These are phyloP conservation scores for Globisporangium takayamanum DNA, from an alignment of 352 stramenopile species.

Conservation along the genomic window DNA sequence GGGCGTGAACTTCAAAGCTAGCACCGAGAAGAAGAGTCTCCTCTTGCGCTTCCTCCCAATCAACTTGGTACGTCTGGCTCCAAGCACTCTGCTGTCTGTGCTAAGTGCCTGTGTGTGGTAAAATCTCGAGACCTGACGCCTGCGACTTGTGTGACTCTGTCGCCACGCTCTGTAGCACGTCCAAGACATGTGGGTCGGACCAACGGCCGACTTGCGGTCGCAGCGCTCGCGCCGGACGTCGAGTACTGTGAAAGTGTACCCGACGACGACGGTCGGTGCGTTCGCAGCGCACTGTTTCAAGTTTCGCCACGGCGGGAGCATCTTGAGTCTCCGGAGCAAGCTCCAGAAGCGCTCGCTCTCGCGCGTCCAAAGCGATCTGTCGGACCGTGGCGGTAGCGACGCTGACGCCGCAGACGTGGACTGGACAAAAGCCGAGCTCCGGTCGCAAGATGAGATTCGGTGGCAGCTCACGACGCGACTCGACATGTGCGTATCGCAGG, in stretches of 20 bases:
- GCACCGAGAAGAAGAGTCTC: conserved; percentile 77
- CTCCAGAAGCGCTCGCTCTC: conserved; percentile 55
- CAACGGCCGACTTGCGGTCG: conserved; percentile 54
- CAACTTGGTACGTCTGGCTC: conserved; percentile 39
- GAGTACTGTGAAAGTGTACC: conserved; percentile 52
- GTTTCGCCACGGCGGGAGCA: conserved; percentile 69
- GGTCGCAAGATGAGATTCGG: conserved; percentile 50
- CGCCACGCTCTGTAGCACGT: conserved; percentile 36
- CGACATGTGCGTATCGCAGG: conserved; percentile 78
- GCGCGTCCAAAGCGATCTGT: conserved; percentile 37
- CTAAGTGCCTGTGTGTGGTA: not conserved
- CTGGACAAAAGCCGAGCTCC: conserved; percentile 47
- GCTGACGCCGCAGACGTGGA: conserved; percentile 20
- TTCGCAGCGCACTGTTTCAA: conserved; percentile 82
- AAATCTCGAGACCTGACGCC: not conserved
- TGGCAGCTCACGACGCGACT: conserved; percentile 76
- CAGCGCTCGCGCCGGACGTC: conserved; percentile 58
- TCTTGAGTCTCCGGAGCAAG: conserved; percentile 53
- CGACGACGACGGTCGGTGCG: conserved; percentile 66
- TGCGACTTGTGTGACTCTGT: not conserved
- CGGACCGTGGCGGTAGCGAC: conserved; percentile 20
- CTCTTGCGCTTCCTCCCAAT: conserved; percentile 70
- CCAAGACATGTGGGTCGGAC: conserved; percentile 82
- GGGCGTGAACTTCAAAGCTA: conserved; percentile 76
- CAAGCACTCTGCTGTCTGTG: not conserved